Evolutionary conservation across 2,329 filamentous ascomycete species (phyloP).

Genomic region (Aureobasidium mangrovei): DNA sequence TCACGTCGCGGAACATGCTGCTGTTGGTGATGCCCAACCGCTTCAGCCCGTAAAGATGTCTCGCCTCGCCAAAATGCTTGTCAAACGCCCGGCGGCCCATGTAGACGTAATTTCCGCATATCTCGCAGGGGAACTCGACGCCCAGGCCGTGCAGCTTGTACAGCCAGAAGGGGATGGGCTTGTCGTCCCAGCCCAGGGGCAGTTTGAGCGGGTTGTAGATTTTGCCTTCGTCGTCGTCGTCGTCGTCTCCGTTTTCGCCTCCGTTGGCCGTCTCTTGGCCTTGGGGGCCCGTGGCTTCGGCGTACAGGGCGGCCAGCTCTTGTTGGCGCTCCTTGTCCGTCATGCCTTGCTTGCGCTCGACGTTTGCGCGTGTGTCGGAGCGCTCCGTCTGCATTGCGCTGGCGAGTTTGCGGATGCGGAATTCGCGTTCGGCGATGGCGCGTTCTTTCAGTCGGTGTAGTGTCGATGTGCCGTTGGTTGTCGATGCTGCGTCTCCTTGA

Average conservation of each 20-base stretch:
- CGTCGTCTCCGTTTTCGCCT: constrained; percentile 44
- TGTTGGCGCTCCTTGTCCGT: constrained; percentile 91
- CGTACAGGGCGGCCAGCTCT: constrained; percentile 80
- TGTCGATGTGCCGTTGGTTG: constrained; percentile 16
- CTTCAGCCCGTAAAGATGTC: constrained; percentile 88
- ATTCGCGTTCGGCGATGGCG: constrained; percentile 82
- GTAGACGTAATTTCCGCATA: constrained; percentile 98
- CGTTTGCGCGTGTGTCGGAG: constrained; percentile 82
- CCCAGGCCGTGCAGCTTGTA: constrained; percentile 94
- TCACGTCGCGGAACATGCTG: constrained; percentile 87
- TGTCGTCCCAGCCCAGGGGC: constrained; percentile 94
- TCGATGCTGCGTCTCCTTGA: constrained; percentile 23
- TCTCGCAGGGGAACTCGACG: constrained; percentile 90
- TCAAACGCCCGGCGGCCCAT: constrained; percentile 94
- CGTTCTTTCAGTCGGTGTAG: constrained; percentile 65
- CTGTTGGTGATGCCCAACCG: constrained; percentile 91
- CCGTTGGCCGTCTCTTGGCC: constrained; percentile 34
- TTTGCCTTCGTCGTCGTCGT: constrained; percentile 63
- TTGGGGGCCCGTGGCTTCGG: constrained; percentile 35
- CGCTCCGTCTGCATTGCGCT: constrained; percentile 79
- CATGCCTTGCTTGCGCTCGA: constrained; percentile 95
- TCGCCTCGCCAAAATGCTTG: constrained; percentile 93
- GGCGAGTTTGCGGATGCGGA: constrained; percentile 69
- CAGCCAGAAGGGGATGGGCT: constrained; percentile 97
- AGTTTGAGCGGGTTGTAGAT: constrained; percentile 97